Base-by-base conservation (phyloP, 805 yeast species). In the Hanseniaspora singularis region DNA sequence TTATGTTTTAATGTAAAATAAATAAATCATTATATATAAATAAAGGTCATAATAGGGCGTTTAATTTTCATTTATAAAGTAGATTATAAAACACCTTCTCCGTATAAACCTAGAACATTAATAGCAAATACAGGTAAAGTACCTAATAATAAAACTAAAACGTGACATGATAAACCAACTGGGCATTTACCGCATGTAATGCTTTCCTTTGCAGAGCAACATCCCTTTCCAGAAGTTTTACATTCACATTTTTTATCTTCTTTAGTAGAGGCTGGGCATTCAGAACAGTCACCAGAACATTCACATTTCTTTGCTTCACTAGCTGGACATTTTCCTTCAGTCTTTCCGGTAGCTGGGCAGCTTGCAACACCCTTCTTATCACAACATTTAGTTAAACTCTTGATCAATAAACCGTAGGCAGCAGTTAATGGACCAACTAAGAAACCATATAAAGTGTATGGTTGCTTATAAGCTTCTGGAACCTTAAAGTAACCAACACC, bases 371-470 rank as follows among this genome's bases (percentile, higher is more conserved):
- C 28, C 37, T 34, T 31, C 19, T 19, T 31, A 18, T 15, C 42
- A 22, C 42, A 51, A 32, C 41, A 47, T 34, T 51, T 50, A 37
- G 49, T 52, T 19, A 34, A 20, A 14, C 18, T 14, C 5, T 16
- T 45, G 14, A 33, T 33, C 24, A 38, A 9, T 24, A 40, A 12
- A 11, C 49, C 52, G 18, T 41, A 48, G 2, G 23, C 8, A 4
- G 15, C 30, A 14, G 50, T 38, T 10, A 41, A 8, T 26, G 50
- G 50, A 4, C 46, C 47, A 4, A 48, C 26, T 52, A 44, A 49
- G 57, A 79, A 69, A 40, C 81, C 68, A 58, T 82, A 82, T 12
- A 82, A 56, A 56, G 82, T 69, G 58, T 81, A 82, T 18, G 92
- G 92, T 61, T 82, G 94, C 60, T 74, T 74, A 48, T 71, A 77